Evolutionary conservation across 108 stramenopile species (phyloP), one percentile per base, ranked within the genome.

Genomic region (Cyclotella baltica): DNA sequence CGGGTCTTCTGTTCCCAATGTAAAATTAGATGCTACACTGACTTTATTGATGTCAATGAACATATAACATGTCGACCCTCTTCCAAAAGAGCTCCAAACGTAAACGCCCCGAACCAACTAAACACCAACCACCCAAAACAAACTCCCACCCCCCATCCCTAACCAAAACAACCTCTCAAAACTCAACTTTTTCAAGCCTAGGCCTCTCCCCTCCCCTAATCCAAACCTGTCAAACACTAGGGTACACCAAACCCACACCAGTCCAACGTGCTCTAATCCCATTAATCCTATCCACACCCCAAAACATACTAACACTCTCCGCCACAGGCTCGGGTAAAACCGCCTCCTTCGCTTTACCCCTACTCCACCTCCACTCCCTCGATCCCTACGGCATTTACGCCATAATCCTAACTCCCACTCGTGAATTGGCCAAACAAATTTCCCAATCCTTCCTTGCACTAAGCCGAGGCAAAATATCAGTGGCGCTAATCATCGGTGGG

Each of bases 341-440:
- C 15, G 96, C 92, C 9, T 95, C 96, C 47, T 98, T 97, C 78
- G 83, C 89, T 9, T 75, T 98, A 40, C 98, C 98, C 29, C 93
- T 98, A 63, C 70, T 98, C 48, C 92, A 97, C 58, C 65, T 76
- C 20, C 87, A 99, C 63, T 80, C 96, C 57, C 65, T 62, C 19
- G 93, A 96, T 69, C 98, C 98, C 9, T 96, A 89, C 76, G 97
- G 97, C 19, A 96, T 98, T 29, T 99, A 88, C 78, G 96, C 90
- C 1, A 84, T 98, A 30, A 85, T 98, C 33, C 67, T 99, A 50
- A 93, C 95, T 65, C 98, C 98, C 3, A 96, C 97, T 11, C 86
- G 99, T 4, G 99, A 99, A 90, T 85, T 99, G 37, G 99, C 99
- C 58, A 91, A 97, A 55, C 99, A 99, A 74, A 97, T 99, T 55